A percentile compares a stretch with the other conserved stretches of the same genome.
These are phyloP conservation scores for Hypomyces rosellus DNA, from an alignment of 2,329 filamentous ascomycete genomes.

Conservation along the genomic window DNA sequence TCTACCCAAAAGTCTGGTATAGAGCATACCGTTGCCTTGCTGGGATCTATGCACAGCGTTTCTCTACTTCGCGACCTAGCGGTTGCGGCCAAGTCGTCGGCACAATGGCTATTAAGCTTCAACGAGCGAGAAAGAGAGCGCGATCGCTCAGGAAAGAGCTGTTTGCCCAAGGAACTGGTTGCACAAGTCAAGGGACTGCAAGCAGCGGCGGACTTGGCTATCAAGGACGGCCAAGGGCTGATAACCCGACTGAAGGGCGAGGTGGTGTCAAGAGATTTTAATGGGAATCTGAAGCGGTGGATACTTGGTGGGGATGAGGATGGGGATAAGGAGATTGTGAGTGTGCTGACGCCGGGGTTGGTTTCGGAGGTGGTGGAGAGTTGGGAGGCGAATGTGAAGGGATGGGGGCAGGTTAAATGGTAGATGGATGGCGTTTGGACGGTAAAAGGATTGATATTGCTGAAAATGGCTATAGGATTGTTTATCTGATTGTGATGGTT, in stretches of 20 bases:
- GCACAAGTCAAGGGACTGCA: constrained; percentile 29
- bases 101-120: constrained; percentile 29
- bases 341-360: constrained; percentile 20
- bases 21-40: constrained; percentile 15
- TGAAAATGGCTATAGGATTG: no score
- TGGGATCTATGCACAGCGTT: constrained; percentile 31
- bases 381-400: constrained; percentile 28
- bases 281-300: constrained; percentile 19
- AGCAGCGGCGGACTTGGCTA: constrained; percentile 21
- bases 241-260: constrained; percentile 25
- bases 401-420: constrained; percentile 31
- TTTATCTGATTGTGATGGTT: no score
- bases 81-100: constrained; percentile 24
- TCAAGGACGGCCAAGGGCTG: constrained; percentile 27
- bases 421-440: constrained; percentile 13
- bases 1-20: constrained; percentile 9
- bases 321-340: constrained; percentile 15
- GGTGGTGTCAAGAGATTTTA: constrained; percentile 12
- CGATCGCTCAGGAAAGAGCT: constrained; percentile 33
- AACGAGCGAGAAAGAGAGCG: constrained; percentile 35
- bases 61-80: constrained; percentile 34
- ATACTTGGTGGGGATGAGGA: constrained; percentile 20
- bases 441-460: no score
- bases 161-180: constrained; percentile 31
- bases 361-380: constrained; percentile 25